Conservation (phyloP, 2,329 filamentous ascomycete genomes). For the Talaromyces pinophilus region DNA sequence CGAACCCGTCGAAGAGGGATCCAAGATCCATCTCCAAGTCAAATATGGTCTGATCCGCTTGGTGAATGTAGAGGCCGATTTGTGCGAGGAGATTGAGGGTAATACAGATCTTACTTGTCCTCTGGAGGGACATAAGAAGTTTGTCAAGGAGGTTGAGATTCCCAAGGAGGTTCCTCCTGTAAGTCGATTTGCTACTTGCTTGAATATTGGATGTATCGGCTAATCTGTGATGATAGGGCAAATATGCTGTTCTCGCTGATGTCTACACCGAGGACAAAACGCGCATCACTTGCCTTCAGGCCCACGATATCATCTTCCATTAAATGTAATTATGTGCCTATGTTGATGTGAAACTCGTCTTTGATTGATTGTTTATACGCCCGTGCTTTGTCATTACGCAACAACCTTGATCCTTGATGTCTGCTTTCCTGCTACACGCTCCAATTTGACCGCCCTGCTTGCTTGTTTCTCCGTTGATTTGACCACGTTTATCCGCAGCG, state of each 20-base stretch:
- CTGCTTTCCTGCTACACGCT: neutral
- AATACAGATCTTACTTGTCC: constrained; percentile 91
- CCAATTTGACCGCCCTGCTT: neutral
- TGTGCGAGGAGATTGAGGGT: constrained; percentile 80
- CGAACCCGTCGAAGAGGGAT: constrained; percentile 72
- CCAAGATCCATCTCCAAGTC: constrained; percentile 79
- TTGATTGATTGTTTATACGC: neutral
- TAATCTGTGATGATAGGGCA: constrained; percentile 60
- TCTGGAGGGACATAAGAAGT: constrained; percentile 70
- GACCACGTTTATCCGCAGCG: constrained; percentile 1
- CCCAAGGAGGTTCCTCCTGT: constrained; percentile 87
- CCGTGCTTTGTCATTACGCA: neutral
- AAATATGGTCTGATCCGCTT: constrained; percentile 94
- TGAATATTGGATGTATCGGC: neutral
- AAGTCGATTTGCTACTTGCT: constrained; percentile 40
- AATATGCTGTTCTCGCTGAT: constrained; percentile 85
- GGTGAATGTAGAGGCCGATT: constrained; percentile 75
- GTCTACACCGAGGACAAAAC: constrained; percentile 72
- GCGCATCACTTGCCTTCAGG: constrained; percentile 84
- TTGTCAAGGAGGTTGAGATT: constrained; percentile 81
- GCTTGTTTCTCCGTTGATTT: neutral
- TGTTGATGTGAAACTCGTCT: constrained; percentile 10
- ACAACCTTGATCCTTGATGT: neutral
- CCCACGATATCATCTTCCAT: constrained; percentile 46
- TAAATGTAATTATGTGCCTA: constrained; percentile 21